phyloP scores from a whole-genome alignment of 345 rosid species.

The Mangifera indica region DNA sequence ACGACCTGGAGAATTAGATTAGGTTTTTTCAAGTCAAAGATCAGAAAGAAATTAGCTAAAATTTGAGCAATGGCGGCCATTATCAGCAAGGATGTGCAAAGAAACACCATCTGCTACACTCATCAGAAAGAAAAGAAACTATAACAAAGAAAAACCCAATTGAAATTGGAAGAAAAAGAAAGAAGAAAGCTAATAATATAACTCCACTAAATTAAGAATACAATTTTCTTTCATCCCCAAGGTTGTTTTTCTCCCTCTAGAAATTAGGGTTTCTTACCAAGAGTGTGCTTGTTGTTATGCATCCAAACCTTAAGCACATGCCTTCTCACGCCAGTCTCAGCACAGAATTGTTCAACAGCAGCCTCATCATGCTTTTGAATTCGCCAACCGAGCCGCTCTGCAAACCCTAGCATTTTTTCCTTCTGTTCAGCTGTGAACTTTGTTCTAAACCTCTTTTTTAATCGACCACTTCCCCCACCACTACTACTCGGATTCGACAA shows the following conservation, averaged over 20 bases:
- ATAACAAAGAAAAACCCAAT: conserved; percentile 13
- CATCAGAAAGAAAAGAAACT: no score
- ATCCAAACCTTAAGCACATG: conserved; percentile 97
- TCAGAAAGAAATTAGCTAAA: conserved; percentile 7
- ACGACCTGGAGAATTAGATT: background rate
- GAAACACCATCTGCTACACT: no score
- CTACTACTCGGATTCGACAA: conserved; percentile 78
- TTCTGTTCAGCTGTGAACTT: conserved; percentile 83
- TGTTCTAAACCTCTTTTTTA: conserved; percentile 69
- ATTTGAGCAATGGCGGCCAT: conserved; percentile 32
- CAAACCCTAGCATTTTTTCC: conserved; percentile 74
- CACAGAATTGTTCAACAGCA: conserved; percentile 79
- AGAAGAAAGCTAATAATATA: conserved; percentile 35
- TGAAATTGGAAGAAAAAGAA: conserved; percentile 3
- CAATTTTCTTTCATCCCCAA: conserved; percentile 7
- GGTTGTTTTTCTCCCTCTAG: background rate
- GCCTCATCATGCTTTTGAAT: conserved; percentile 86
- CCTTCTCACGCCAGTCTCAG: conserved; percentile 63
- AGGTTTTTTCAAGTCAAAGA: background rate
- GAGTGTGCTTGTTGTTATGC: conserved; percentile 95
- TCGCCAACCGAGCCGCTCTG: conserved; percentile 91
- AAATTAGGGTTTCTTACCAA: conserved; percentile 93
- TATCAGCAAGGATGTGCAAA: no score
- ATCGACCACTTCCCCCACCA: conserved; percentile 35
- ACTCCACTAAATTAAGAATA: conserved; percentile 16